Evolutionary conservation across 352 stramenopile genomes (phyloP), one percentile per base, ranked within the genome.

Genomic region (Phytophthora kernoviae): DNA sequence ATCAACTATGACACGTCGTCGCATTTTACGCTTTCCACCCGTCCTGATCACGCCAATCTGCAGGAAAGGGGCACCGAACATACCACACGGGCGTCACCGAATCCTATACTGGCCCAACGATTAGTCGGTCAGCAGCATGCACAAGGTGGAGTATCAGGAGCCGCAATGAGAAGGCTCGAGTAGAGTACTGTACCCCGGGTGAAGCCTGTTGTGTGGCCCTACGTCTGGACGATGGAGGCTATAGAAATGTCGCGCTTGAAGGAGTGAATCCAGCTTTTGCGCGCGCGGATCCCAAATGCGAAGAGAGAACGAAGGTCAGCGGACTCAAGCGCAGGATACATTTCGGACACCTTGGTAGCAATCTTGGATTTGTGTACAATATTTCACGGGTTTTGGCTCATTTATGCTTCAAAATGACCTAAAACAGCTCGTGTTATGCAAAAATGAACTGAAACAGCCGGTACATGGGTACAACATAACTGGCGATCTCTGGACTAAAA

Each of bases 401-500:
- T 39, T n/a, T 39, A 17, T 39, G 33, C 10, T n/a, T n/a, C 6
- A 11, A 14, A 5, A 39, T n/a, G 33, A n/a, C 33, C 33, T 5
- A 39, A 15, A 39, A 39, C 34, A 40, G 46, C 17, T 37, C 47
- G 48, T 41, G 48, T 26, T 69, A 69, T 69, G 61, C 33, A 63
- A 65, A 41, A 49, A 45, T 69, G 54, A 69, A 60, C 33, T 5
- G 61, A 49, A 54, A 69, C 61, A 69, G 61, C 61, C 54, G 61
- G 41, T 30, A 39, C 30, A 65, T 65, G 61, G 61, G 54, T 69
- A 61, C 61, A 60, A 43, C 15, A 15, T 61, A 49, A 69, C 61
- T 69, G 61, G 61, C 61, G 61, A 65, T 60, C 53, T 69, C 61
- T 69, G 55, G 41, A 65, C 61, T 43, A 40, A 50, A 42, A 26